Evolutionary conservation across 768 basidiomycete species (phyloP).

Genomic region (Albatrellus ellisii): DNA sequence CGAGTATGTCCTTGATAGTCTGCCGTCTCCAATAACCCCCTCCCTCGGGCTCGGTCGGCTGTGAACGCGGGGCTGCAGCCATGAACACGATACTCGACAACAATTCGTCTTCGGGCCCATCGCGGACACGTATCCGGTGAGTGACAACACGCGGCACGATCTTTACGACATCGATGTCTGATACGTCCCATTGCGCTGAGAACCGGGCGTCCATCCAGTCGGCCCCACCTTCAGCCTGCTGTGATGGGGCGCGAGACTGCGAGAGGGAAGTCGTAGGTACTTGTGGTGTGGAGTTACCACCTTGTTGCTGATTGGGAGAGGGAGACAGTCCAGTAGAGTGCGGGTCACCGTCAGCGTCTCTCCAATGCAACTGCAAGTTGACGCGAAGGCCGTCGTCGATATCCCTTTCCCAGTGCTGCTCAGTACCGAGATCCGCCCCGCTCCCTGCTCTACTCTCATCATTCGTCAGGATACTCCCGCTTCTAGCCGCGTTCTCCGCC

Average conservation of each 20-base stretch:
- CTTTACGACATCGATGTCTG: conserved; percentile 63
- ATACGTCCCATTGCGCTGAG: conserved; percentile 24
- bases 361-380: conserved; percentile 2
- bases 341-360: not conserved
- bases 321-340: not conserved
- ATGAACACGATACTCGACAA: conserved; percentile 50
- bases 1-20: conserved; percentile 56
- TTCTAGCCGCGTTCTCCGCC: too few species aligned
- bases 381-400: conserved; percentile 1
- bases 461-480: not conserved
- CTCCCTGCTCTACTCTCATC: not conserved
- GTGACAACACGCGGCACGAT: conserved; percentile 62
- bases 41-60: conserved; percentile 5
- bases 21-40: conserved; percentile 25
- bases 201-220: not conserved
- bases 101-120: conserved; percentile 59
- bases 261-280: not conserved
- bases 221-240: not conserved
- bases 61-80: conserved; percentile 22
- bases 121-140: conserved; percentile 59
- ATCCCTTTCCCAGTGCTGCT: too few species aligned
- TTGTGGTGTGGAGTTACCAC: too few species aligned
- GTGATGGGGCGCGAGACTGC: not conserved
- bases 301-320: not conserved
- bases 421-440: too few species aligned